phyloP scores from a whole-genome alignment of 305 asterid genomes.

The Salvia sclarea region DNA sequence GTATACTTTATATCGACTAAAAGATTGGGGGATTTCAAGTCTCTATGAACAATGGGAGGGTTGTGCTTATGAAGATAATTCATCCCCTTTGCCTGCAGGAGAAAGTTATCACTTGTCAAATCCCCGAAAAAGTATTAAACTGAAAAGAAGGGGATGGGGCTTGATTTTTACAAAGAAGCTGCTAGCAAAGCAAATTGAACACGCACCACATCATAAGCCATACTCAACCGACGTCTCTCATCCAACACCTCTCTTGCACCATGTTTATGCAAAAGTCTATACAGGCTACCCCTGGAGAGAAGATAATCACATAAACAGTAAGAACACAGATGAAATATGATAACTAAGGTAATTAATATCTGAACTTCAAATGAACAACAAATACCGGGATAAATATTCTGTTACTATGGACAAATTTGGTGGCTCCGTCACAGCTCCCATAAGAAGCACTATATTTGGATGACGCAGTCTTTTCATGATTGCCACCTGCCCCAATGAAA shows the following conservation, averaged over 20 bases:
- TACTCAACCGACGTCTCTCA: conserved; percentile 80
- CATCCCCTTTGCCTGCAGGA: conserved; percentile 89
- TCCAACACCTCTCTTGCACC: conserved; percentile 75
- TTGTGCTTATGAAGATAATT: conserved; percentile 84
- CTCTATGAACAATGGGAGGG: conserved; percentile 93
- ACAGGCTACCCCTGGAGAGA: conserved; percentile 80
- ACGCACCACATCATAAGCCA: conserved; percentile 90
- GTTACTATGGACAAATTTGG: conserved; percentile 91
- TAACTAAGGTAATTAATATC: conserved; percentile 22
- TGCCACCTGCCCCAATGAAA: conserved; percentile 62
- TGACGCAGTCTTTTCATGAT: conserved; percentile 91
- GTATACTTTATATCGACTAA: conserved; percentile 87
- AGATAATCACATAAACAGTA: neutral
- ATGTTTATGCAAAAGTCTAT: conserved; percentile 75
- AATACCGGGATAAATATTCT: conserved; percentile 78
- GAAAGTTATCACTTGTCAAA: conserved; percentile 8
- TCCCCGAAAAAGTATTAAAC: too few relatives aligned
- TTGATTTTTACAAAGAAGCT: too few relatives aligned
- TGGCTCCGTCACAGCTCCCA: conserved; percentile 93
- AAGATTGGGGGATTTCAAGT: conserved; percentile 92
- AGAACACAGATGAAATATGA: conserved; percentile 16
- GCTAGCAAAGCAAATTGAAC: too few relatives aligned
- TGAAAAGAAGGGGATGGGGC: too few relatives aligned
- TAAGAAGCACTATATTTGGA: conserved; percentile 92
- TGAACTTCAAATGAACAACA: conserved; percentile 26